Evolutionary conservation across 306 rosid genomes (phyloP), one percentile per base, ranked within the genome.

Genomic region (Acacia confusa): DNA sequence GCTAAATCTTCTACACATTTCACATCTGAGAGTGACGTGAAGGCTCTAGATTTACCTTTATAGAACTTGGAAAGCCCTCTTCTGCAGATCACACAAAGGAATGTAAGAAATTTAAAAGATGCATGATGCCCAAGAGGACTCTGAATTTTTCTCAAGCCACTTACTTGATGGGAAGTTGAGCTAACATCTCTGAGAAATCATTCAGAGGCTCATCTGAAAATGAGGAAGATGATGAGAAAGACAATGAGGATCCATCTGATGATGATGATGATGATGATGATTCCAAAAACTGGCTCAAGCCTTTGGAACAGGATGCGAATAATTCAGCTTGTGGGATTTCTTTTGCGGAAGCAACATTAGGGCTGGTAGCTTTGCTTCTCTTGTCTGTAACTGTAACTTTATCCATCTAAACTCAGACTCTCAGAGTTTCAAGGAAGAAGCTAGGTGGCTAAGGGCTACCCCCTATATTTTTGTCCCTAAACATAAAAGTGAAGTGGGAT

Each of bases 21-120:
- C 64, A 58, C 86, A 27, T 84, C 83, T 4, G 85, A 88, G 34
- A 86, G 75, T 2, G 86, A 81, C 41, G 79, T 43, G 73, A 83
- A 85, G 52, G 91, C 82, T 83, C 68, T 73, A 0, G 91, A 84
- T 70, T 86, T 88, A 27, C 83, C 91, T 40, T 72, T 19, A 19
- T 81, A 85, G 64, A 75, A 85, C 75, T 65, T 83, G 27, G 91
- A 88, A 64, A 85, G 77, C 70, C 91, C 88, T 70, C 81, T 88
- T 78, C 85, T 88, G 70, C 72, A 76, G 11, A 79, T 75, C 24
- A 68, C 70, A 74, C 70, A 58, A 36, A 64, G 28, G 30, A 53
- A 76, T 6, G 6, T 25, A 40, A 24, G 40, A 81, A 36, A 30
- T 15, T 36, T 36, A 55, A 30, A 22, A 24, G 17, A 11, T 58